phyloP scores from a whole-genome alignment of 345 rosid genomes.

The Dipteronia sinensis region DNA sequence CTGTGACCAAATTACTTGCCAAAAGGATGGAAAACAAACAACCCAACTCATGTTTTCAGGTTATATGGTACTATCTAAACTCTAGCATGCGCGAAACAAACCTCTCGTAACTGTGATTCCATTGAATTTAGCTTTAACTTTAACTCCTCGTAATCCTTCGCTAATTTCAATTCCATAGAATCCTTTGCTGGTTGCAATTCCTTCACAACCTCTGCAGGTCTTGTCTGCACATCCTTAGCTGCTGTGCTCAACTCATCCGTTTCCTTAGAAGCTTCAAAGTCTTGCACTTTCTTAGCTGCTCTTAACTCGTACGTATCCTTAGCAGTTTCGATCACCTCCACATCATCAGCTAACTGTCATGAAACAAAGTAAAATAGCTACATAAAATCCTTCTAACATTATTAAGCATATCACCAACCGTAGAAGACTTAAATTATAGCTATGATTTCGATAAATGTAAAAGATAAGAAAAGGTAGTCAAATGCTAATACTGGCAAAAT shows the following conservation, averaged over 20 bases:
- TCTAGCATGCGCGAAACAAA: conserved; percentile 13
- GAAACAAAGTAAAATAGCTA: conserved; percentile 1
- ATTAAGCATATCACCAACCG: neutral
- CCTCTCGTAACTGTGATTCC: conserved; percentile 44
- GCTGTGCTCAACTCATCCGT: conserved; percentile 4
- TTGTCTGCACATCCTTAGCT: conserved; percentile 1
- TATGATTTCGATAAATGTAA: neutral
- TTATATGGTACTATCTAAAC: neutral
- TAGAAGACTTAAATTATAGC: neutral
- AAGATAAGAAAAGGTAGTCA: neutral
- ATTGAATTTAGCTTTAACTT: conserved; percentile 34
- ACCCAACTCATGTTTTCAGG: neutral
- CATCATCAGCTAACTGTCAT: conserved; percentile 29
- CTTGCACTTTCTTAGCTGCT: conserved; percentile 10
- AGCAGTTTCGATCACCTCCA: conserved; percentile 6
- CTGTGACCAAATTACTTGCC: neutral
- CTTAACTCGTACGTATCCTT: conserved; percentile 1
- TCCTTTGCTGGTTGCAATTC: conserved; percentile 20
- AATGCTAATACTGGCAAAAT: neutral
- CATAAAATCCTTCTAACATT: neutral
- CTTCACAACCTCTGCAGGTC: conserved; percentile 12
- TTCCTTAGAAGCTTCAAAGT: conserved; percentile 1
- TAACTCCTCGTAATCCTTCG: conserved; percentile 38
- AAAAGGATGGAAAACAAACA: neutral
- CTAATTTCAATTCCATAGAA: conserved; percentile 18